A percentile compares a stretch with the other conserved stretches of the same genome.
These are phyloP conservation scores for Rhinocladiella similis DNA, from an alignment of 2,329 filamentous ascomycete genomes.

Conservation along the genomic window DNA sequence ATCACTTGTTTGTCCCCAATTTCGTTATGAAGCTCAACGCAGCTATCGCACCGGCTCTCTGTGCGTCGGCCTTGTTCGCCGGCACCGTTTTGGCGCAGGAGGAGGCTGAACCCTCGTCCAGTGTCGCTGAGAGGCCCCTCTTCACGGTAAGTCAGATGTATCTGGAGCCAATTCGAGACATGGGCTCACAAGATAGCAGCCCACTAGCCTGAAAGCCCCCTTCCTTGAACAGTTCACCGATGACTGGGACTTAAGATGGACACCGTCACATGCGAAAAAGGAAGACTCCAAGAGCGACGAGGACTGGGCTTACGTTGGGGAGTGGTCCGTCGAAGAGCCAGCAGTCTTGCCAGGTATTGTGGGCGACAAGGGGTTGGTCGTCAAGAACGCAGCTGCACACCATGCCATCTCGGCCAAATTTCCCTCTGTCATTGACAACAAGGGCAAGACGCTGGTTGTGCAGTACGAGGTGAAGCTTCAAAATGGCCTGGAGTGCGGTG, in stretches of 20 bases:
- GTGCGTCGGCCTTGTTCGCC: slow-evolving; percentile 69
- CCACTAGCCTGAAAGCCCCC: slow-evolving; percentile 81
- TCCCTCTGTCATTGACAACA: slow-evolving; percentile 93
- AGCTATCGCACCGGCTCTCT: slow-evolving; percentile 68
- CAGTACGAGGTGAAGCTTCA: slow-evolving; percentile 99
- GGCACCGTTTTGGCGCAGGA: slow-evolving; percentile 68
- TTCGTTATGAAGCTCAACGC: slow-evolving; percentile 80
- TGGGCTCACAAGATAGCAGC: slow-evolving; percentile 54
- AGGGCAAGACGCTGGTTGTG: slow-evolving; percentile 93
- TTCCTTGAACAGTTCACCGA: slow-evolving; percentile 99
- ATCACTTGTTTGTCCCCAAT: background rate
- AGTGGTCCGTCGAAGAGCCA: slow-evolving; percentile 96
- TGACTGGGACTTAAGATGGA: slow-evolving; percentile 92
- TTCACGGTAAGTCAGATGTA: slow-evolving; percentile 72
- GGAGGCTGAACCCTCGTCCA: slow-evolving; percentile 49
- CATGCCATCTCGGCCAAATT: slow-evolving; percentile 99
- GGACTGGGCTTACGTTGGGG: slow-evolving; percentile 96
- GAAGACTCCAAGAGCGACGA: slow-evolving; percentile 76
- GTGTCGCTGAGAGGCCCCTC: slow-evolving; percentile 67
- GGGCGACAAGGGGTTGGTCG: slow-evolving; percentile 92
- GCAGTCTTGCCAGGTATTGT: slow-evolving; percentile 85
- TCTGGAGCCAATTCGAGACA: background rate
- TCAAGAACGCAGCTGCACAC: slow-evolving; percentile 97
- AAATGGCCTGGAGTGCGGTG: slow-evolving; percentile 94
- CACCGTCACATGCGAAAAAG: slow-evolving; percentile 96